phyloP scores from a whole-genome alignment of 139 green algal species.

The Chlorella ohadii region DNA sequence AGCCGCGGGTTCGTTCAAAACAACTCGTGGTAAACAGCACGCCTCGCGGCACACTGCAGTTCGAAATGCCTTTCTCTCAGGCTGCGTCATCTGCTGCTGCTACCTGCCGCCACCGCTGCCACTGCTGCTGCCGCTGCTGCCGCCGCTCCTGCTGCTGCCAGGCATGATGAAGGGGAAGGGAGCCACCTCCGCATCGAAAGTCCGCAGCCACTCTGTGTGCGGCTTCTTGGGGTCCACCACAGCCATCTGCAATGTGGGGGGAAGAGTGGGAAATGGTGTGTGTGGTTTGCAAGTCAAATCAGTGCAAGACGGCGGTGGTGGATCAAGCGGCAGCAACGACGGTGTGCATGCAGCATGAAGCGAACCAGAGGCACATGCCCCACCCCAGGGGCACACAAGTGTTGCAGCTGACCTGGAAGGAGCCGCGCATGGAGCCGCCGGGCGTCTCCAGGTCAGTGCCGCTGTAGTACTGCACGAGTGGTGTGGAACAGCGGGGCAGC shows the following conservation, averaged over 20 bases:
- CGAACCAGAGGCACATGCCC: no score
- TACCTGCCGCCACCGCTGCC: no score
- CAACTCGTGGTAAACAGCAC: no score
- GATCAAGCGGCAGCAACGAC: background rate
- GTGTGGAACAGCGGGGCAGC: no score
- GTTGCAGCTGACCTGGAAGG: slow-evolving; percentile 39
- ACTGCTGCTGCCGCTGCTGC: no score
- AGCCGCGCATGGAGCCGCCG: slow-evolving; percentile 41
- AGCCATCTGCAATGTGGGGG: slow-evolving; percentile 14
- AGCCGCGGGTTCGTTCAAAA: background rate
- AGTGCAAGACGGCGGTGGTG: no score
- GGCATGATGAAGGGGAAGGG: slow-evolving; percentile 30
- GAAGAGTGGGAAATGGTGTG: background rate
- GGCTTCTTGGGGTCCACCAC: slow-evolving; percentile 19
- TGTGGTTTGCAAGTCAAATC: no score
- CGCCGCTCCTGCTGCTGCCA: background rate
- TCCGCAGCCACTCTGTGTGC: background rate
- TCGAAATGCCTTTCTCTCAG: no score
- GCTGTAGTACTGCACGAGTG: background rate
- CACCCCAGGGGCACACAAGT: no score
- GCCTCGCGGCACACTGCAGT: background rate
- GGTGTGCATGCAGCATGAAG: background rate
- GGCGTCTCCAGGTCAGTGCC: slow-evolving; percentile 33
- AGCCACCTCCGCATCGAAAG: slow-evolving; percentile 45
- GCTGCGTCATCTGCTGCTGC: no score